Evolutionary conservation across 768 basidiomycete species (phyloP), one percentile per base, ranked within the genome.

Genomic region (Naematelia encephala): DNA sequence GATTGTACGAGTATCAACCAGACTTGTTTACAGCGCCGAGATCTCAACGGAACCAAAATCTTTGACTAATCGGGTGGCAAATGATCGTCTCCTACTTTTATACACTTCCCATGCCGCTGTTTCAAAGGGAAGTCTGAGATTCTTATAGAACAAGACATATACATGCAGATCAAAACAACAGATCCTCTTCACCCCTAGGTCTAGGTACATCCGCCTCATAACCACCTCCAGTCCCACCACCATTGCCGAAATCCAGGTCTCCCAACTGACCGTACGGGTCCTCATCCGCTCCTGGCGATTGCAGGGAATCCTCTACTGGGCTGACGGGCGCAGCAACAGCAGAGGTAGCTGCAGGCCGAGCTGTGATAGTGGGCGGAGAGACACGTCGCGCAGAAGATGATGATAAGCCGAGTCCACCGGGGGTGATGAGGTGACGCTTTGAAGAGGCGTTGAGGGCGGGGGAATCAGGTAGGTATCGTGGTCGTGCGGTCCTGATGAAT

Each of bases 221-320:
- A 8, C 69, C 72, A n/a, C n/a, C 90, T 51, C 84, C 67, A n/a
- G 56, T 61, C 14, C 57, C 63, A 23, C 29, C 46, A 12, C 60
- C 58, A 51, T 60, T 56, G 1, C 51, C 54, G 51, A 73, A 72
- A n/a, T 75, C 73, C 27, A 75, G 53, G 57, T 73, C 82, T 64
- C 82, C 88, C 54, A 96, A 77, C 61, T 87, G 87, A 4, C 89
- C 90, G 74, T 96, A 96, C 22, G 90, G 90, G 78, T 93, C 90
- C 34, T 68, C 49, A 4, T 26, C 30, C 34, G 85, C 86, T 47
- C 85, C 82, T 39, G 57, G 48, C 43, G 59, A 21, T 22, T 52
- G 23, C 28, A 10, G 23, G 14, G 19, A 12, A 16, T 29, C 51
- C 10, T 52, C 21, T 19, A 16, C 16, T 47, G 57, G 51, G n/a